Percentiles rank a stretch among this genome's conserved stretches.
Evolutionary conservation across 1,284 basidiomycete species (phyloP).

Genomic region (Ceratobasidium sp.): DNA sequence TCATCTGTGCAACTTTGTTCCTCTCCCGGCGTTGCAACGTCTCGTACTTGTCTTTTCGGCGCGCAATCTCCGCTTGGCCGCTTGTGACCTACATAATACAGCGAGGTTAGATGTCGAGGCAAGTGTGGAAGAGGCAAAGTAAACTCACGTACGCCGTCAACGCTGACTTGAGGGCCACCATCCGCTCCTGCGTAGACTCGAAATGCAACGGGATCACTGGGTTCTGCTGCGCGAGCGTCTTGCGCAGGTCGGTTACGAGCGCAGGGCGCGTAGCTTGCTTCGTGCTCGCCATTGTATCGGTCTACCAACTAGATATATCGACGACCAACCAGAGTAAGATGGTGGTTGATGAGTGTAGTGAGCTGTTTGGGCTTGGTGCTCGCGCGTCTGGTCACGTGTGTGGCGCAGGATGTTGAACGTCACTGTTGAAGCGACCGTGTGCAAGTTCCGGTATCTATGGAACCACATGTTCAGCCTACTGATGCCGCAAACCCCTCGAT

Average conservation of each 20-base stretch:
- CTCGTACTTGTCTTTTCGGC: slow-evolving; percentile 41
- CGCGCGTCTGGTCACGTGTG: slow-evolving; percentile 7
- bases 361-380: not conserved
- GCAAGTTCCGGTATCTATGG: no score
- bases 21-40: slow-evolving; percentile 57
- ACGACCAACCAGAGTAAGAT: not conserved
- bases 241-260: slow-evolving; percentile 32
- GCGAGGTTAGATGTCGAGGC: not conserved
- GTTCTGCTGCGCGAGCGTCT: slow-evolving; percentile 22
- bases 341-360: not conserved
- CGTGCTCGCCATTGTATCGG: slow-evolving; percentile 11
- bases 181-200: slow-evolving; percentile 29
- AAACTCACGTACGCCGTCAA: slow-evolving; percentile 36
- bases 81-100: slow-evolving; percentile 37
- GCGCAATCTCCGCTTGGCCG: slow-evolving; percentile 45
- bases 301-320: no score
- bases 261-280: slow-evolving; percentile 10
- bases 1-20: slow-evolving; percentile 67
- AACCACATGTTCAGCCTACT: no score
- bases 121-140: not conserved
- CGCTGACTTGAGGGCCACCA: slow-evolving; percentile 18
- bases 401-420: not conserved
- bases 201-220: slow-evolving; percentile 30
- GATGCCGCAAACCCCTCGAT: no score
- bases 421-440: no score